These are phyloP conservation scores for Exutisphaerella laricina DNA, from an alignment of 2,329 filamentous ascomycete species.

Conservation along the genomic window DNA sequence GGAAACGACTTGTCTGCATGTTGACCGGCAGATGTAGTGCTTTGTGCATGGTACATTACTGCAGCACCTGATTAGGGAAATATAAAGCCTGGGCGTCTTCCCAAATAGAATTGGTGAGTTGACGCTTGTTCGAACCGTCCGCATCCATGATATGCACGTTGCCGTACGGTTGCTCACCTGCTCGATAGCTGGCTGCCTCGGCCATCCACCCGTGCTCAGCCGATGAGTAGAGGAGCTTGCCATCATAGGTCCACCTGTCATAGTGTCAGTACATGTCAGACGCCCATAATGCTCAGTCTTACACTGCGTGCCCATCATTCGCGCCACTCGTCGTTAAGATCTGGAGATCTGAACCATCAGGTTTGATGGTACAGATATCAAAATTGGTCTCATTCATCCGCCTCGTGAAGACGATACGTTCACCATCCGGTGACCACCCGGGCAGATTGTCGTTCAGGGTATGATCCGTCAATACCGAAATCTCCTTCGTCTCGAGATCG, in stretches of 20 bases:
- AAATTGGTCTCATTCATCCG: constrained; percentile 12
- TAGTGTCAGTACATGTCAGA: not conserved
- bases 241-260: constrained; percentile 7
- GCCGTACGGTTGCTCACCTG: constrained; percentile 9
- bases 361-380: constrained; percentile 12
- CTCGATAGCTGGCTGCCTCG: constrained; percentile 9
- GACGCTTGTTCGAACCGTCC: constrained; percentile 10
- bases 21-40: too few species aligned
- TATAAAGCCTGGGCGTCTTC: constrained; percentile 10
- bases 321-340: constrained; percentile 10
- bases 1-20: too few species aligned
- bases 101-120: constrained; percentile 11
- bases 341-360: constrained; percentile 14
- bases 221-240: constrained; percentile 7
- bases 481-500: constrained; percentile 8
- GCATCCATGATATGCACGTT: constrained; percentile 11
- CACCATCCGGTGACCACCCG: constrained; percentile 8
- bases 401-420: constrained; percentile 12
- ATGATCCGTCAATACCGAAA: constrained; percentile 6
- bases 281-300: not conserved
- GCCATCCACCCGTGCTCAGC: constrained; percentile 11
- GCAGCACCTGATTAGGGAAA: constrained; percentile 1
- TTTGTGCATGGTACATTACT: too few species aligned
- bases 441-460: constrained; percentile 12
- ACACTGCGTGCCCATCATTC: constrained; percentile 15